Evolutionary conservation across 164 flowering plant genomes (phyloP), one percentile per base, ranked within the genome.

Genomic region (Nymphaea colorata): DNA sequence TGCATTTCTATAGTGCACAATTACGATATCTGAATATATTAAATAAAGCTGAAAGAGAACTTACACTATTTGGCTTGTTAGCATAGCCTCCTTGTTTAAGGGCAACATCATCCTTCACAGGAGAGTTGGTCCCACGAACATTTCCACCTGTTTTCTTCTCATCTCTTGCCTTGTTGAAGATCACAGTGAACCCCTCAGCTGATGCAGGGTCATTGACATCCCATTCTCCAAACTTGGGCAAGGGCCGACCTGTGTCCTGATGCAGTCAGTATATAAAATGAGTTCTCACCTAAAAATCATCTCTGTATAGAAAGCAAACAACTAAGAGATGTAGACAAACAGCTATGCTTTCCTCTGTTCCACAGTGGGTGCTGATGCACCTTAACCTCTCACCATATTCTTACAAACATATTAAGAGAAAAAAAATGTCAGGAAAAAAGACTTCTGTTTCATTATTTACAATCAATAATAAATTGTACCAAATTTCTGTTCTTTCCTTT

Each of bases 171-270:
- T 92, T 92, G 79, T 92, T 92, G 75, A 92, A 92, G 57, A 92
- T 92, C 73, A 88, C 90, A 65, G 96, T 92, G 71, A 90, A 92
- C 44, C 94, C 94, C 79, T 92, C 98, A 64, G 96, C 96, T 62
- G 98, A 92, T 66, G 98, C 83, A 66, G 98, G 94, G 77, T 92
- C 98, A 78, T 90, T 92, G 43, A 88, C 98, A 78, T 89, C 98
- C 98, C 98, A 92, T 72, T 92, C 98, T 73, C 97, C 97, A 77
- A 91, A 91, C 81, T 91, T 91, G 41, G 97, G 97, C 78, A 91
- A 74, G 41, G 96, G 97, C 43, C 75, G 82, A 74, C 92, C 97
- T 73, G 86, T 83, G 68, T 90, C 97, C 94, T 91, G 82, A n/a
- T 64, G 42, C 62, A 64, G 47, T 15, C 51, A n/a, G 16, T 55